Percentiles rank a stretch among this genome's conserved stretches.
Conservation (phyloP, 768 basidiomycete genomes). For the Rhizopogon salebrosus region DNA sequence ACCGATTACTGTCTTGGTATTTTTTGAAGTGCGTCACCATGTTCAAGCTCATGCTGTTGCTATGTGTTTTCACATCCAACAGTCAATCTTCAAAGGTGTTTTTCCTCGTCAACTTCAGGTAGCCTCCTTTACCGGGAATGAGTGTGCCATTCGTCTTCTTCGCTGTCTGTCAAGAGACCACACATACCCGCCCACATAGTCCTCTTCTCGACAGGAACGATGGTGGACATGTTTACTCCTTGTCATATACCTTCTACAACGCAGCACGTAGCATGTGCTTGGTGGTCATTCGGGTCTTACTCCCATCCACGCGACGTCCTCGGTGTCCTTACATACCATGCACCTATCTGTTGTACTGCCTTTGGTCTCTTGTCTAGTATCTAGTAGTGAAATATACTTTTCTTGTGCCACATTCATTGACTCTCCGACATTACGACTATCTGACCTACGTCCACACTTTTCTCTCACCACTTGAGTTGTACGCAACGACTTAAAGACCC, state of each 20-base stretch:
- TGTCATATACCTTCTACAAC: background rate
- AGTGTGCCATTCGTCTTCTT: no score
- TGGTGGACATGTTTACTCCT: background rate
- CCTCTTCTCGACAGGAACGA: background rate
- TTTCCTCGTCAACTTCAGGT: background rate
- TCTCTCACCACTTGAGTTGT: constrained; percentile 16
- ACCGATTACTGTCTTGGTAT: background rate
- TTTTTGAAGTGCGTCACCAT: background rate
- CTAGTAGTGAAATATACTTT: constrained; percentile 33
- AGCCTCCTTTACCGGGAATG: background rate
- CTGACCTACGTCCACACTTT: constrained; percentile 15
- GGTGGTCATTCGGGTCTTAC: background rate
- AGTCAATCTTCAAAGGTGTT: background rate
- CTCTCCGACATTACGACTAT: constrained; percentile 47
- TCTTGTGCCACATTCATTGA: constrained; percentile 44
- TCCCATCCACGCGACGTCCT: background rate
- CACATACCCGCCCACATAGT: background rate
- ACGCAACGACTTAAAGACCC: constrained; percentile 9
- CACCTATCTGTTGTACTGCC: constrained; percentile 14
- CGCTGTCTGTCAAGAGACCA: background rate
- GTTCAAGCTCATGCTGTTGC: background rate
- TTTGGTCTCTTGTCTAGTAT: constrained; percentile 25
- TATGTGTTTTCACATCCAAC: background rate
- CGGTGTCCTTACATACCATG: constrained; percentile 2
- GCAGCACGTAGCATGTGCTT: background rate